These are phyloP conservation scores for Alternaria sp. DNA, from an alignment of 2,329 filamentous ascomycete genomes.

Conservation along the genomic window DNA sequence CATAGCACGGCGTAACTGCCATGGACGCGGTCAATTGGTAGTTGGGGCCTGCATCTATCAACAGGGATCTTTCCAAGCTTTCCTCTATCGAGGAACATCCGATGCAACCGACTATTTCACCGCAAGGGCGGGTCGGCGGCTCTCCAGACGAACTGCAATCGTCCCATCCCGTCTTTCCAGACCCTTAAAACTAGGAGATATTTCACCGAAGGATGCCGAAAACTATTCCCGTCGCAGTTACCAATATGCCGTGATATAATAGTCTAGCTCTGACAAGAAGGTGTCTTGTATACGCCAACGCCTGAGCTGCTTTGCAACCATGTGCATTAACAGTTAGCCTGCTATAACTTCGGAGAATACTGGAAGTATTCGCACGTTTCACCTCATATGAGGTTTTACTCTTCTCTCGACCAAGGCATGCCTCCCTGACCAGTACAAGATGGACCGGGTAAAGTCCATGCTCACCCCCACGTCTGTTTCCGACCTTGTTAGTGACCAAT, in stretches of 20 bases:
- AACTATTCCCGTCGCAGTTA: background rate
- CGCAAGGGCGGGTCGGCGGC: constrained; percentile 9
- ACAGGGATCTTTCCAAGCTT: background rate
- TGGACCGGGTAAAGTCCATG: background rate
- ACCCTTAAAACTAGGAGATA: background rate
- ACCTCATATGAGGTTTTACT: constrained; percentile 5
- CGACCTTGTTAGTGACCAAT: background rate
- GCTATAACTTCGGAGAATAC: background rate
- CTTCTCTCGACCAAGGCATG: background rate
- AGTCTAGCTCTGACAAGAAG: background rate
- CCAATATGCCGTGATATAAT: background rate
- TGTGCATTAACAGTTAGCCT: background rate
- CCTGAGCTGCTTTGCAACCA: constrained; percentile 1
- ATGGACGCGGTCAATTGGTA: background rate
- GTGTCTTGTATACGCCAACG: background rate
- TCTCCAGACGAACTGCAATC: constrained; percentile 8
- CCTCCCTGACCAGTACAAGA: background rate
- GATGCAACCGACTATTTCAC: constrained; percentile 1
- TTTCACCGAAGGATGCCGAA: background rate
- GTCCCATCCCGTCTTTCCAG: background rate
- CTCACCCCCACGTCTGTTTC: background rate
- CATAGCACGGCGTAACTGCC: background rate
- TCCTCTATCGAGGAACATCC: background rate
- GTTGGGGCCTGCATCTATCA: background rate
- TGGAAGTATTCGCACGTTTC: background rate